Conservation (phyloP, 78 protist species). For the Dictyostelium intermedium region DNA sequence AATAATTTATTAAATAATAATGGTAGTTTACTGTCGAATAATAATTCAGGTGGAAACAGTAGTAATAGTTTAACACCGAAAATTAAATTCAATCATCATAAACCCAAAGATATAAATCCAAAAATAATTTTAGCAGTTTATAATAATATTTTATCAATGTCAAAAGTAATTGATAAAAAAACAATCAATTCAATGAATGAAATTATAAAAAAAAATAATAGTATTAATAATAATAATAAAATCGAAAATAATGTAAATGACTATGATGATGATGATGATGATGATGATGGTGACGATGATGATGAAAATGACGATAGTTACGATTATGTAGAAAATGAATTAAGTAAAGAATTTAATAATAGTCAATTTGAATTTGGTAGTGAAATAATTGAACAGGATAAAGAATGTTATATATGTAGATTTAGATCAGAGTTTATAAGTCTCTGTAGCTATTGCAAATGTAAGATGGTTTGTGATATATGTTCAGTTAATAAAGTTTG, state of each 20-base stretch:
- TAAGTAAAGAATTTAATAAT: background rate
- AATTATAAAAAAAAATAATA: background rate
- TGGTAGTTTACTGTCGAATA: background rate
- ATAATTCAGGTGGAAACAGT: background rate
- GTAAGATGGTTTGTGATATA: background rate
- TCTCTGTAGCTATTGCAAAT: background rate
- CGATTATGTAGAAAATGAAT: background rate
- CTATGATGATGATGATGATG: background rate
- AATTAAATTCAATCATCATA: background rate
- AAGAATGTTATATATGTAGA: background rate
- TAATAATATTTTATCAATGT: conserved; percentile 9
- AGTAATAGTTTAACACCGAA: background rate
- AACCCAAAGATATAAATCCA: background rate
- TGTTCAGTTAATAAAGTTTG: background rate
- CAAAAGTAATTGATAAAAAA: background rate
- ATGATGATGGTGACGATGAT: background rate
- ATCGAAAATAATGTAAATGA: background rate
- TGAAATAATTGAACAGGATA: background rate
- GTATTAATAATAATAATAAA: background rate
- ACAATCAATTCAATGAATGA: background rate
- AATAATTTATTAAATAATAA: background rate
- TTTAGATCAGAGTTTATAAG: background rate
- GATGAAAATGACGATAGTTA: background rate
- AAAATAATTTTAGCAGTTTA: background rate
- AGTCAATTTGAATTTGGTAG: background rate